Conservation (phyloP, 2,329 filamentous ascomycete genomes). For the Teratosphaeria pseudoeucalypti region DNA sequence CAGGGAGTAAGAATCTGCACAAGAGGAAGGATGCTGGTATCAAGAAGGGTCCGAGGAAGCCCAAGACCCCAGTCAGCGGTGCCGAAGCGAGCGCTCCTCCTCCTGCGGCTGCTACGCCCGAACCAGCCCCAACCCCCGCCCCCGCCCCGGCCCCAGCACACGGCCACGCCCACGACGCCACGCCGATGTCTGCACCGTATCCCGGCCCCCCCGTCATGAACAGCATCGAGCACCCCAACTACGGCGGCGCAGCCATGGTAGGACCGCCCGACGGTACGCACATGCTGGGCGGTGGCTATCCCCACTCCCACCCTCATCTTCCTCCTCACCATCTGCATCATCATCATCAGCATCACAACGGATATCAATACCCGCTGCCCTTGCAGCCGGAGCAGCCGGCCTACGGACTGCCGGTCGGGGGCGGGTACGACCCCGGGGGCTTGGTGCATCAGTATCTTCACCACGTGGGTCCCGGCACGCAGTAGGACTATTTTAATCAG, state of each 20-base stretch:
- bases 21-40: conserved; percentile 38
- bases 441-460: not conserved
- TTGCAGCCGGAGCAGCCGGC: not conserved
- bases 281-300: not conserved
- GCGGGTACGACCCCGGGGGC: not conserved
- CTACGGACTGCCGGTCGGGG: not conserved
- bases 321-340: too few species aligned
- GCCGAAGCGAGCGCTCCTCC: not conserved
- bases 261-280: not conserved
- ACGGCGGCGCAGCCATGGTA: not conserved
- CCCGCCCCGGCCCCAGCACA: not conserved
- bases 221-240: not conserved
- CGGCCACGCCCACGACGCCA: not conserved
- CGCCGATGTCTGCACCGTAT: not conserved
- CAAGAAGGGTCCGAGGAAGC: conserved; percentile 37
- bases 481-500: not conserved
- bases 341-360: not conserved
- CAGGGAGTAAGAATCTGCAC: conserved; percentile 38
- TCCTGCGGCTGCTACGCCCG: not conserved
- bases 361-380: not conserved
- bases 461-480: not conserved
- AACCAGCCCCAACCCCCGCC: not conserved
- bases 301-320: not conserved
- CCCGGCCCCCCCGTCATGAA: not conserved
- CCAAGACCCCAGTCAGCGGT: conserved; percentile 4